A percentile compares a stretch with the other conserved stretches of the same genome.
These are phyloP conservation scores for Mycena sanguinolenta DNA, from an alignment of 768 basidiomycete species.

Conservation along the genomic window DNA sequence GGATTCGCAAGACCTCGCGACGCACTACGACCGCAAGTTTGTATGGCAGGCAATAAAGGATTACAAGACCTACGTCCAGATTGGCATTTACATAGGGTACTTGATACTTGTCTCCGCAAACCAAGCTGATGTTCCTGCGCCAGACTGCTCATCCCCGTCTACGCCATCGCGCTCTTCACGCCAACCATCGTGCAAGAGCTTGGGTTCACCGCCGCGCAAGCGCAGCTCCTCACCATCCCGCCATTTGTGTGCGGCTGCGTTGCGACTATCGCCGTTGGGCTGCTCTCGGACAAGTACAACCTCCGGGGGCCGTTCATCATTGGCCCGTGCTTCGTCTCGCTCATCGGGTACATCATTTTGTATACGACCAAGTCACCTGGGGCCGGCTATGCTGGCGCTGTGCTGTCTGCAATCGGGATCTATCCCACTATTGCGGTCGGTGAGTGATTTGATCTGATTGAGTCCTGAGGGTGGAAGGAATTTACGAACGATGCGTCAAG, in stretches of 20 bases:
- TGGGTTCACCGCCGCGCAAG: slow-evolving; percentile 63
- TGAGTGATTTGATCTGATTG: background rate
- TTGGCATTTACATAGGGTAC: slow-evolving; percentile 59
- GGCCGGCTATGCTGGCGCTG: slow-evolving; percentile 53
- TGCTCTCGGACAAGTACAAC: slow-evolving; percentile 57
- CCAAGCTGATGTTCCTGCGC: background rate
- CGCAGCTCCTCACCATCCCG: slow-evolving; percentile 66
- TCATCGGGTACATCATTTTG: slow-evolving; percentile 66
- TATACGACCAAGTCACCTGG: slow-evolving; percentile 48
- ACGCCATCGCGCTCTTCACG: slow-evolving; percentile 51
- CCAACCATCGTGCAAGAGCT: slow-evolving; percentile 64
- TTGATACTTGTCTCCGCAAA: background rate
- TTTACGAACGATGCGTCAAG: background rate
- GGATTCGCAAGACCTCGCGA: slow-evolving; percentile 60
- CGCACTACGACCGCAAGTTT: slow-evolving; percentile 59
- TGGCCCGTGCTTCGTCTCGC: slow-evolving; percentile 53
- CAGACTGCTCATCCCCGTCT: slow-evolving; percentile 57
- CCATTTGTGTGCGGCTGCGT: slow-evolving; percentile 63
- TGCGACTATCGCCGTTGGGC: slow-evolving; percentile 56
- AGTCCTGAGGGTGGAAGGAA: background rate
- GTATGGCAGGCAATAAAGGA: slow-evolving; percentile 64
- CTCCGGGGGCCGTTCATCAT: slow-evolving; percentile 65
- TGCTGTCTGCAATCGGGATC: slow-evolving; percentile 58
- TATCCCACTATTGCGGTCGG: slow-evolving; percentile 55
- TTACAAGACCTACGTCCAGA: slow-evolving; percentile 58